These are phyloP conservation scores for Microsporum canis DNA, from an alignment of 2,329 filamentous ascomycete genomes.

Conservation along the genomic window DNA sequence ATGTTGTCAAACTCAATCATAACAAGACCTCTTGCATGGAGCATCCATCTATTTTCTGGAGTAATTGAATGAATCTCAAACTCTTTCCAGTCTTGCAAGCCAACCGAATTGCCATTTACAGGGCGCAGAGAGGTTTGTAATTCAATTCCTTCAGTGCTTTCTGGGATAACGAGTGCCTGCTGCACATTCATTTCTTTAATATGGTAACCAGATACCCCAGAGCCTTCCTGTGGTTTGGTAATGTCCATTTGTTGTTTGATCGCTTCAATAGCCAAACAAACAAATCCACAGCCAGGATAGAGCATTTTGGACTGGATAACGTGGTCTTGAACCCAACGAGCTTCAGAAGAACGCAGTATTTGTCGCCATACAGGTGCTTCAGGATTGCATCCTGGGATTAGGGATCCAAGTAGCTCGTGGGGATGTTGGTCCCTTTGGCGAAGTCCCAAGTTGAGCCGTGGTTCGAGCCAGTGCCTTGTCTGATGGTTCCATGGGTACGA, in stretches of 20 bases:
- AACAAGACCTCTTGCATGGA: background rate
- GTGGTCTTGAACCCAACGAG: conserved; percentile 23
- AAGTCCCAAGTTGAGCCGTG: conserved; percentile 3
- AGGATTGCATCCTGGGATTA: background rate
- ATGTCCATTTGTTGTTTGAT: background rate
- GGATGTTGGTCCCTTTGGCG: background rate
- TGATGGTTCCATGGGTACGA: conserved; percentile 15
- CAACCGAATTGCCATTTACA: no score
- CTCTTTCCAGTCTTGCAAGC: no score
- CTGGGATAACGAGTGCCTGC: no score
- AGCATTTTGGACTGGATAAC: conserved; percentile 18
- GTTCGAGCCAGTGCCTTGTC: conserved; percentile 10
- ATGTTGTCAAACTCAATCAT: background rate
- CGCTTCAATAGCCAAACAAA: conserved; percentile 20
- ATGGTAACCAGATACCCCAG: no score
- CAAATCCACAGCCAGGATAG: conserved; percentile 21
- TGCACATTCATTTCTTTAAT: no score
- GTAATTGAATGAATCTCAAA: background rate
- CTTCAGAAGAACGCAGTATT: conserved; percentile 15
- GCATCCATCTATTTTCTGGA: background rate
- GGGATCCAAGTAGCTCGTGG: conserved; percentile 9
- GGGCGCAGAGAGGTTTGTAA: no score
- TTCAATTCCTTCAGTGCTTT: no score
- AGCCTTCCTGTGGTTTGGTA: background rate
- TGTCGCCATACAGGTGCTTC: conserved; percentile 17